A percentile compares a stretch with the other conserved stretches of the same genome.
Evolutionary conservation across 208 protist genomes (phyloP).

Genomic region (Crithidia thermophila): DNA sequence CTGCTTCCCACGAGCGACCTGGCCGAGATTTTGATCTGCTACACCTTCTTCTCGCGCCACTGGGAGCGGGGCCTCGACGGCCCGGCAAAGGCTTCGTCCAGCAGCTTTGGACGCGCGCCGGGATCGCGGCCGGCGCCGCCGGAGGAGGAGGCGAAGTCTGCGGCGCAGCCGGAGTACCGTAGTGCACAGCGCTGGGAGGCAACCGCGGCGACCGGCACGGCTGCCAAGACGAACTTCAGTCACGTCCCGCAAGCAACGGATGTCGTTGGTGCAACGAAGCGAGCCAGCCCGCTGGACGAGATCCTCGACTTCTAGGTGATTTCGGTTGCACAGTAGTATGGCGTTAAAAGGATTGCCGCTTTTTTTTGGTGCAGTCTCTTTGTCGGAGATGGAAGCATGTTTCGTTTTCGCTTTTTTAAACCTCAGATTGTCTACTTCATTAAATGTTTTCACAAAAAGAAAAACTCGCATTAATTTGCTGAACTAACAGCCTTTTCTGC

Average conservation of each 20-base stretch:
- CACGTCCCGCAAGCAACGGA: constrained; percentile 5
- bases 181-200: constrained; percentile 9
- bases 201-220: background rate
- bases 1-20: constrained; percentile 32
- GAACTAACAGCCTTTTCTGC: too few relatives aligned
- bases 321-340: too few relatives aligned
- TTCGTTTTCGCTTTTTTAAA: too few relatives aligned
- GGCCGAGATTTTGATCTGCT: constrained; percentile 59
- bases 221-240: too few relatives aligned
- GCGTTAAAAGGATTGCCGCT: too few relatives aligned
- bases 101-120: background rate
- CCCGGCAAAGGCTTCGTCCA: constrained; percentile 18
- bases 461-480: too few relatives aligned
- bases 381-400: too few relatives aligned
- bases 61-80: constrained; percentile 72
- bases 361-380: background rate
- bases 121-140: background rate
- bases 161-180: constrained; percentile 9
- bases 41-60: constrained; percentile 61
- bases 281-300: constrained; percentile 27
- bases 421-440: too few relatives aligned
- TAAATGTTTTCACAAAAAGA: too few relatives aligned
- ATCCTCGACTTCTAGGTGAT: constrained; percentile 35
- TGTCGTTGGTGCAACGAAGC: too few relatives aligned
- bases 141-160: background rate